These are phyloP conservation scores for Suhomyces emberorum DNA, from an alignment of 805 yeast genomes.

Conservation along the genomic window DNA sequence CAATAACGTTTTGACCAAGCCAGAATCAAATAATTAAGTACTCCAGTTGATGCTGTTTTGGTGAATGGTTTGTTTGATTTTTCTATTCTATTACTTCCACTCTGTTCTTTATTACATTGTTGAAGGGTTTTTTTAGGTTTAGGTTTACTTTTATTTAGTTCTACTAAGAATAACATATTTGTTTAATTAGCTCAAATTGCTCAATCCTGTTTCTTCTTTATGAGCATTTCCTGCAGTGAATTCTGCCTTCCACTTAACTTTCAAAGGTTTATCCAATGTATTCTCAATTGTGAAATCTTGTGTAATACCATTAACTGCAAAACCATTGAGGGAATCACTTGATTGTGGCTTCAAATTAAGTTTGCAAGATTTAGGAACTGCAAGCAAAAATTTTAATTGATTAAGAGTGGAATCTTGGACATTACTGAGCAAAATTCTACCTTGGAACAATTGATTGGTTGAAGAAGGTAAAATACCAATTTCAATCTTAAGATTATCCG, in stretches of 20 bases:
- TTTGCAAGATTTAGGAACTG: conserved; percentile 64
- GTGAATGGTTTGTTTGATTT: not conserved
- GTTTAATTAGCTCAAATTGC: conserved; percentile 18
- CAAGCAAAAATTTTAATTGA: conserved; percentile 57
- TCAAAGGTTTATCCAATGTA: conserved; percentile 39
- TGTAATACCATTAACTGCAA: conserved; percentile 45
- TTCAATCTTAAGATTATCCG: conserved; percentile 48
- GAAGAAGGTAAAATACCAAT: conserved; percentile 38
- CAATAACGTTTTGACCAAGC: conserved; percentile 30
- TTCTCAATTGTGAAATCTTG: conserved; percentile 49
- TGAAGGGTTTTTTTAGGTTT: not conserved
- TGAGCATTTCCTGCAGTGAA: conserved; percentile 48
- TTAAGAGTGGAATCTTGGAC: conserved; percentile 41
- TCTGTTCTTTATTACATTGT: not conserved
- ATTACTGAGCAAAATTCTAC: conserved; percentile 54
- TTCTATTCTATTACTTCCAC: not conserved
- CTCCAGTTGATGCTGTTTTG: too few species aligned
- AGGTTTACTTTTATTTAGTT: not conserved
- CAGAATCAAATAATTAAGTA: too few species aligned
- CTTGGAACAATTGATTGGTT: conserved; percentile 31
- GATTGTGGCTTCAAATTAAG: conserved; percentile 63
- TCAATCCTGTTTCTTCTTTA: conserved; percentile 58
- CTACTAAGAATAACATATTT: not conserved
- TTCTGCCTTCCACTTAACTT: conserved; percentile 73
- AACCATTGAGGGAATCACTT: conserved; percentile 48